These are phyloP conservation scores for Talaromyces islandicus DNA, from an alignment of 2,329 filamentous ascomycete genomes.

Conservation along the genomic window DNA sequence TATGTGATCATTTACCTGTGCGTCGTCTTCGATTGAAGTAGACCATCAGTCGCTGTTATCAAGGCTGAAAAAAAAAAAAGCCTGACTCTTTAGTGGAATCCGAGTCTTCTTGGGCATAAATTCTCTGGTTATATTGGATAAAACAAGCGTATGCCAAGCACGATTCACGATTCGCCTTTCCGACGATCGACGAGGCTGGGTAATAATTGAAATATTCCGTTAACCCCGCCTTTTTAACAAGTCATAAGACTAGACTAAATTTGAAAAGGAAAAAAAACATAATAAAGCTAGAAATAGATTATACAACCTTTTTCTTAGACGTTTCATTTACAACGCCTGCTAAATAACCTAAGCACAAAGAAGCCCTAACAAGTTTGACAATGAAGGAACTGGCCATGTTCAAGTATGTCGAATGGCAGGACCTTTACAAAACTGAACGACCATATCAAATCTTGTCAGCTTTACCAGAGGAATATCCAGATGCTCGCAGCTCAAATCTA, in stretches of 20 bases:
- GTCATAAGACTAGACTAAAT: no score
- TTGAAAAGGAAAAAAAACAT: no score
- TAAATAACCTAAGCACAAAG: no score
- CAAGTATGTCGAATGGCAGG: neutral
- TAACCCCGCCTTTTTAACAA: no score
- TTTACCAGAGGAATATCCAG: neutral
- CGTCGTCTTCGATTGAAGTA: no score
- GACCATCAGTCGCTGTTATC: neutral
- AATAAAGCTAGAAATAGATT: no score
- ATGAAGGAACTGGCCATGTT: neutral
- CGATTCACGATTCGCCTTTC: neutral
- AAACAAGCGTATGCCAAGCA: neutral
- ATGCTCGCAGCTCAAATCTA: neutral
- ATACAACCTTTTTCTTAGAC: no score
- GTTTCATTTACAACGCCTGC: no score
- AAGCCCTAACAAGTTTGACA: neutral
- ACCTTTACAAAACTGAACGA: neutral
- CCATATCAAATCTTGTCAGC: neutral
- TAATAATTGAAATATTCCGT: no score
- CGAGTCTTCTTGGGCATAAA: neutral
- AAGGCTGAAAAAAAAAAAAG: neutral
- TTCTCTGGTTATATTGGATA: neutral
- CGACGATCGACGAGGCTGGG: neutral
- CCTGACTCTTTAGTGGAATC: neutral
- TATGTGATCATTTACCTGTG: no score